phyloP scores from a whole-genome alignment of 768 basidiomycete species.

The Chiua virens region DNA sequence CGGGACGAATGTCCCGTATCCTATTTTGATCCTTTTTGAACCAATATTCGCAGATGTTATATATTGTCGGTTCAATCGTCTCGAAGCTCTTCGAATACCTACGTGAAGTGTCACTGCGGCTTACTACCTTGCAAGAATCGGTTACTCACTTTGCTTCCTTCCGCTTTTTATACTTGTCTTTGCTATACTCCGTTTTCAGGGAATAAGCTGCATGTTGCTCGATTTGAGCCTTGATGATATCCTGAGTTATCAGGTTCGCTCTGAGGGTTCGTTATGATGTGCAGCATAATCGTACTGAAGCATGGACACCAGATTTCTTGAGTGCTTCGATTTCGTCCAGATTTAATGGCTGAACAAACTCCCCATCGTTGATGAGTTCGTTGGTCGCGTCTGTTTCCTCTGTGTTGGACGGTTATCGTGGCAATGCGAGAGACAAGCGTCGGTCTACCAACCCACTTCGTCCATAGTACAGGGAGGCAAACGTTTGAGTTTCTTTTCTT shows the following conservation, averaged over 20 bases:
- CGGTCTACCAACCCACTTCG: constrained; percentile 65
- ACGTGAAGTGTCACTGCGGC: neutral
- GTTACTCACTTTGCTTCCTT: constrained; percentile 90
- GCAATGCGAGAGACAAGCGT: neutral
- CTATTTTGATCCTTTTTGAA: constrained; percentile 79
- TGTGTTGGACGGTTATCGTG: constrained; percentile 29
- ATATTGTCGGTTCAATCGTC: constrained; percentile 82
- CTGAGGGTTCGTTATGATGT: neutral
- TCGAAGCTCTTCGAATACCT: constrained; percentile 89
- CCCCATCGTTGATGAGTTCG: constrained; percentile 88
- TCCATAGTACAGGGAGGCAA: constrained; percentile 63
- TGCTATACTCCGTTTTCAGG: constrained; percentile 96
- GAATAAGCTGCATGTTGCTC: constrained; percentile 89
- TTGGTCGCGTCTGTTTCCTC: constrained; percentile 98
- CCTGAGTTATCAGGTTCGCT: constrained; percentile 46
- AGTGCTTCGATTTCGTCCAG: constrained; percentile 80
- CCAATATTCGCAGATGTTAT: constrained; percentile 89
- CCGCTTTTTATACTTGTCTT: constrained; percentile 95
- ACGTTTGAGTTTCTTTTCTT: constrained; percentile 63
- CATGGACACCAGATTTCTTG: constrained; percentile 80
- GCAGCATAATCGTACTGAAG: constrained; percentile 51
- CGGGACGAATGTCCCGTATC: constrained; percentile 81
- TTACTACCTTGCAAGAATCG: neutral
- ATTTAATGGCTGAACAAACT: constrained; percentile 81
- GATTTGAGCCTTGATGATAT: constrained; percentile 94